Evolutionary conservation across 345 rosid species (phyloP), one percentile per base, ranked within the genome.

Genomic region (Linum trigynum): DNA sequence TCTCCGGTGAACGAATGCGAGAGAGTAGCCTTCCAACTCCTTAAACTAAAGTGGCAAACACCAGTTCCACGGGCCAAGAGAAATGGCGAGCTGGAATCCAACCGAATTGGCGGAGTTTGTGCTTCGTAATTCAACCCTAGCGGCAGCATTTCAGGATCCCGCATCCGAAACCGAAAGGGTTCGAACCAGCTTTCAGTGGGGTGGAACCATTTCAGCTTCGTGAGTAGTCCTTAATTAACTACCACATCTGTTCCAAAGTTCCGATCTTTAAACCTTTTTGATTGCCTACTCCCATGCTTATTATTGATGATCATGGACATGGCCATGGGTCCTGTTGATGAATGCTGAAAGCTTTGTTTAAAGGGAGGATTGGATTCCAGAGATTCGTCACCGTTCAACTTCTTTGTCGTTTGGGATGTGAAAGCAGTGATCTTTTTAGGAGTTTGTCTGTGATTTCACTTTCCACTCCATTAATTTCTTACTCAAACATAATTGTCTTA

Each of bases 201-300:
- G 76, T 59, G 82, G 79, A 41, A 70, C 84, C 67, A 65, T 78
- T 53, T 68, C 70, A 5, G 80, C 86, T 38, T 5, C 78, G 86
- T 78, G 64, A 78, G 86, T 70, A 45, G 7, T 23, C 36, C 6
- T 40, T 41, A 10, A 10, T 62, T 45, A 23, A 11, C 40, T 59
- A 14, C 43, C 16, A 35, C 8, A n/a, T 37, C 9, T 68, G n/a
- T 55, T 55, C 16, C 16, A 5, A 55, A 55, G 2, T 23, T 23
- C 0, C 32, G 32, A 14, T 37, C 35, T 38, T 0, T 17, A 12
- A 58, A 17, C 15, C 37, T 6, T 40, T 41, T 39, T 38, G 14
- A 42, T 1, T 53, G 61, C 5, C 36, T 17, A 37, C 60, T 57
- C 38, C 53, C 5, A 9, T 50, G 55, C 7, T 42, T 55, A 38